A percentile compares a stretch with the other conserved stretches of the same genome.
Evolutionary conservation across 139 green algal species (phyloP).

Genomic region (Chlamydomonas incerta): DNA sequence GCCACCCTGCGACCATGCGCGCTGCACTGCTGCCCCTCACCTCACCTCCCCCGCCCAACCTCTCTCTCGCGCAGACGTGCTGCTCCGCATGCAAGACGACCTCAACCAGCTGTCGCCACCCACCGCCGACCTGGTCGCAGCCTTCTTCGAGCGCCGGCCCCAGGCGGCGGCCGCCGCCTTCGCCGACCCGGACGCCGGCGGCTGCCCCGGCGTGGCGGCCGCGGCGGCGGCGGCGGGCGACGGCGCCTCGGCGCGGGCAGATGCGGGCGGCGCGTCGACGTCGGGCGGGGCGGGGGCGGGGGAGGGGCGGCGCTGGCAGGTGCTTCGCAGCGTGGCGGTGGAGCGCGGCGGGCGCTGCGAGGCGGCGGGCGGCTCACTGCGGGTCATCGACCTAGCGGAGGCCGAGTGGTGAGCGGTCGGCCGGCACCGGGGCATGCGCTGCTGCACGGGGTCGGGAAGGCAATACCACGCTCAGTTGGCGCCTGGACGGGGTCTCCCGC

Average conservation of each 20-base stretch:
- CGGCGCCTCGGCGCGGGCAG: background rate
- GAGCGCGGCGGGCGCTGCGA: conserved; percentile 9
- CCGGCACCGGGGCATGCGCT: no score
- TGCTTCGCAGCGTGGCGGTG: conserved; percentile 1
- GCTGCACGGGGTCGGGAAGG: no score
- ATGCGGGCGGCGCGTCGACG: background rate
- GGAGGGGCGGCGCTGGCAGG: background rate
- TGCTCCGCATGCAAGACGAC: conserved; percentile 66
- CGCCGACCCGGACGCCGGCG: background rate
- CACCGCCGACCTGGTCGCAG: conserved; percentile 57
- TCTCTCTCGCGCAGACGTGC: conserved; percentile 3
- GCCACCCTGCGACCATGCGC: background rate
- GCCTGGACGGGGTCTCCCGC: no score
- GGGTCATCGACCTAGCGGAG: conserved; percentile 68
- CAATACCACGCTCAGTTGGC: no score
- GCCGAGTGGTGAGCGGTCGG: conserved; percentile 70
- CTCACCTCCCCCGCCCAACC: background rate
- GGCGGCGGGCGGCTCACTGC: conserved; percentile 48
- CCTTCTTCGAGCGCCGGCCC: background rate
- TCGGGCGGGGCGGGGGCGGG: background rate
- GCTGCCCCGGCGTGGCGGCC: background rate
- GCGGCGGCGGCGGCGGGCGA: background rate
- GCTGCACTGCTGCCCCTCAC: background rate
- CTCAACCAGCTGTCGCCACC: conserved; percentile 62
- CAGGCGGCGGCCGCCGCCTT: background rate